phyloP scores from a whole-genome alignment of 2,329 filamentous ascomycete genomes.

The Colletotrichum melonis region DNA sequence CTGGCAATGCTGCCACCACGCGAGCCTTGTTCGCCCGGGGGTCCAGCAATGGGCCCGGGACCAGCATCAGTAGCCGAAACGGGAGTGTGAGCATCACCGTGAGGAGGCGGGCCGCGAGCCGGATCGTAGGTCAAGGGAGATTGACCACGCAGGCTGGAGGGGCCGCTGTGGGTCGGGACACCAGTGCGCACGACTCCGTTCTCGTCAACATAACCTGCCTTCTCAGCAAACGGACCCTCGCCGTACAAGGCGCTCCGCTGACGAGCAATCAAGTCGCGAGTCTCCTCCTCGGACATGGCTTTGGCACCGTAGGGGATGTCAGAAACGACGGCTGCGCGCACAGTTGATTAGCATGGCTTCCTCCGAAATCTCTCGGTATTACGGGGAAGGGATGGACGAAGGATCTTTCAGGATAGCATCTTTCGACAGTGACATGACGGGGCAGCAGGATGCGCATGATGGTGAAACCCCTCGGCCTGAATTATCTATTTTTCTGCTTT shows the following conservation, averaged over 20 bases:
- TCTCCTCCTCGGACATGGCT: conserved; percentile 94
- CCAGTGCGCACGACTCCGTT: conserved; percentile 71
- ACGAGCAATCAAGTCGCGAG: conserved; percentile 93
- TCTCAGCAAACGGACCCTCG: conserved; percentile 76
- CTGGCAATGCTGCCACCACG: conserved; percentile 89
- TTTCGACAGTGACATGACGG: conserved; percentile 37
- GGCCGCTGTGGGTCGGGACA: conserved; percentile 73
- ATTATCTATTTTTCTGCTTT: conserved; percentile 51
- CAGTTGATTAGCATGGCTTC: conserved; percentile 34
- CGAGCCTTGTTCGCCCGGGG: conserved; percentile 66
- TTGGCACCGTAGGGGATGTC: conserved; percentile 66
- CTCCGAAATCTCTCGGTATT: conserved; percentile 30
- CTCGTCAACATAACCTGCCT: conserved; percentile 76
- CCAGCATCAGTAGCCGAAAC: conserved; percentile 51
- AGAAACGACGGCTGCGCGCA: conserved; percentile 35
- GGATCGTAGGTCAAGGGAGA: conserved; percentile 83
- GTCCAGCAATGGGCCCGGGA: conserved; percentile 56
- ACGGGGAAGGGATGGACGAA: conserved; percentile 31
- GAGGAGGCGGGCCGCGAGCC: conserved; percentile 51
- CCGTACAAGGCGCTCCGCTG: conserved; percentile 96
- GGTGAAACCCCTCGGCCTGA: conserved; percentile 37
- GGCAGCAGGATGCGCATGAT: conserved; percentile 35
- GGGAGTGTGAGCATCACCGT: conserved; percentile 63
- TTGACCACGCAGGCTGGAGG: conserved; percentile 75
- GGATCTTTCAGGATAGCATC: conserved; percentile 33